Evolutionary conservation across 164 flowering plant genomes (phyloP).

Genomic region (Kingdonia uniflora): DNA sequence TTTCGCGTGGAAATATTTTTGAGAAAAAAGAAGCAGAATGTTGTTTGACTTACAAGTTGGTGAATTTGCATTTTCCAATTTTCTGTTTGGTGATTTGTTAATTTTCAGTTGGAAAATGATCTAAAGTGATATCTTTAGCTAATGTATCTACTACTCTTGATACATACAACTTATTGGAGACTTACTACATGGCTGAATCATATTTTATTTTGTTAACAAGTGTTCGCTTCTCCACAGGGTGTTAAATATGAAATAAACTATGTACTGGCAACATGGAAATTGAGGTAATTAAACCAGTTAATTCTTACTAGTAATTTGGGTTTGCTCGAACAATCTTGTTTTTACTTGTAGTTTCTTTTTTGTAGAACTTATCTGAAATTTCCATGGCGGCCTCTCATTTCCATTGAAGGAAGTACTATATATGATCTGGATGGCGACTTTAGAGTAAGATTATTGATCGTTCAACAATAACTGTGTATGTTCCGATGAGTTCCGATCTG

Average conservation of each 20-base stretch:
- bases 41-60: too few species aligned
- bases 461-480: background rate
- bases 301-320: background rate
- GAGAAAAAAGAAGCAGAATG: too few species aligned
- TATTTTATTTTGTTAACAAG: background rate
- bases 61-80: too few species aligned
- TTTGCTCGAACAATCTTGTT: too few species aligned
- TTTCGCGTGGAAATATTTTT: too few species aligned
- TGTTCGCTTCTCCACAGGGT: conserved; percentile 28
- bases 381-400: conserved; percentile 89
- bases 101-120: too few species aligned
- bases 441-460: conserved; percentile 31
- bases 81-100: too few species aligned
- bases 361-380: conserved; percentile 81
- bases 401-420: conserved; percentile 66
- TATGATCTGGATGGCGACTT: conserved; percentile 57
- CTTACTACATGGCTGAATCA: too few species aligned
- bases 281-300: conserved; percentile 33
- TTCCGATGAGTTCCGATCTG: conserved; percentile 1
- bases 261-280: conserved; percentile 61
- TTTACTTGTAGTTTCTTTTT: background rate
- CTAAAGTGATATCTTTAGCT: too few species aligned
- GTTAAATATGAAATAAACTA: conserved; percentile 19
- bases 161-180: too few species aligned
- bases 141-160: too few species aligned